Base-by-base conservation (phyloP, 139 green algal species). In the Coelastrella sp. region DNA sequence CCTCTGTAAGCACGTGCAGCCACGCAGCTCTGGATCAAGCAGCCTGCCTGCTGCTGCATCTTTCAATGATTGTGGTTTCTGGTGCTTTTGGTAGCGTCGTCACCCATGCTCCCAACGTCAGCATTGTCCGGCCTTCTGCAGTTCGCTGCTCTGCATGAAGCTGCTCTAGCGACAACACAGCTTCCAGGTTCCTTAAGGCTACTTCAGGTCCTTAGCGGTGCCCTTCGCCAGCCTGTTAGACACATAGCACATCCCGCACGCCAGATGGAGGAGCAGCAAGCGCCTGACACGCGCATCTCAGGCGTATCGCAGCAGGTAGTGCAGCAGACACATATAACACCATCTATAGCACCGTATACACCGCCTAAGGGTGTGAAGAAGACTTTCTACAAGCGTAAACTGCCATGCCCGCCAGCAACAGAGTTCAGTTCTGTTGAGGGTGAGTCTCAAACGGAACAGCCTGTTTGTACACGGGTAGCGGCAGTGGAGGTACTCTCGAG, bases 321-420 rank as follows among this genome's bases (percentile, higher is more conserved):
- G 73, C 74, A 90, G 57, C n/a, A 32, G 3, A 4, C 13, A 5
- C 58, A 68, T 19, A 59, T 73, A 16, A 47, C 23, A 11, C 23
- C 66, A 58, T 73, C 56, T 90, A 89, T 23, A 79, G 64, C 54
- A 5, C 65, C 65, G 1, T 78, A 79, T 32, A 22, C 68, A 10
- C 68, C 6, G 22, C 79, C 32, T 20, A 81, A 74, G 92, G 91
- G 92, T 77, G 96, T 94, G 76, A 95, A 94, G 76, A 95, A 95
- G 76, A 98, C 96, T 2, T 98, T 98, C 76, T 98, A 99, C 92
- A 98, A 98, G 91, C 92, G 97, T 14, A 86, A 95, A 66, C 93
- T 99, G 83, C 95, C 96, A 16, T 94, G 65, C 5, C 96, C 96
- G 0, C 96, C 97, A 5, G 94, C 96, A 5, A 96, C 95, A 3